Conservation (phyloP, 73 alveolate genomes). For the Paramecium caudatum region DNA sequence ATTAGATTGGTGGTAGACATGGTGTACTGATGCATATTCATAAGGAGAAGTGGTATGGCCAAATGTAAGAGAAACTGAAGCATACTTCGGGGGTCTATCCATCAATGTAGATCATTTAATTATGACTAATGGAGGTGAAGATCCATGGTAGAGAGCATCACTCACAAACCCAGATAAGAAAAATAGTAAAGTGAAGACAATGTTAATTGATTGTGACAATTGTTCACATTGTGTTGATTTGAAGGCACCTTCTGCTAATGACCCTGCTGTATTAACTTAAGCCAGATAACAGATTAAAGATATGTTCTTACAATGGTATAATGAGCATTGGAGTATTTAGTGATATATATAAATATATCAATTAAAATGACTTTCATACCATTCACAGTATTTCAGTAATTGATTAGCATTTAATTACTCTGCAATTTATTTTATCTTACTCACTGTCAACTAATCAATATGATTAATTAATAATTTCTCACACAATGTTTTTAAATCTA, state of each 20-base stretch:
- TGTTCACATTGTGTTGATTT: conserved; percentile 87
- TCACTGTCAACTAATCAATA: conserved; percentile 70
- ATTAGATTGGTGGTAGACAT: conserved; percentile 75
- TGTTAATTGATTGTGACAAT: conserved; percentile 74
- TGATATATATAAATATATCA: conserved; percentile 41
- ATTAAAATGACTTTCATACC: conserved; percentile 77
- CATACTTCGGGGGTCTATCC: conserved; percentile 76
- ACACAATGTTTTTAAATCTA: conserved; percentile 82
- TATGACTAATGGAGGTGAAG: conserved; percentile 83
- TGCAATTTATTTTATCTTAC: conserved; percentile 75
- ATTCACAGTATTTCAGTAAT: conserved; percentile 82
- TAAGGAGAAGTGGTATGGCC: conserved; percentile 76
- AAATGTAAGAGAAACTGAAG: conserved; percentile 75
- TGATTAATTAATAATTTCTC: conserved; percentile 76
- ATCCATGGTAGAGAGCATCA: conserved; percentile 85
- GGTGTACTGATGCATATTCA: conserved; percentile 79
- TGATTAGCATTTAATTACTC: conserved; percentile 83
- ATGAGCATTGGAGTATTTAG: conserved; percentile 31
- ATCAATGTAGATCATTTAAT: conserved; percentile 77
- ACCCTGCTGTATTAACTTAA: conserved; percentile 39
- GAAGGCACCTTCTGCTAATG: conserved; percentile 70
- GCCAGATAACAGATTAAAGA: conserved; percentile 34
- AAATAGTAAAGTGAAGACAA: conserved; percentile 61
- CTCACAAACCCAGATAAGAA: not conserved
- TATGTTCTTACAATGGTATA: not conserved